Conservation (phyloP, 2,329 filamentous ascomycete genomes). For the Albifimbria verrucaria region DNA sequence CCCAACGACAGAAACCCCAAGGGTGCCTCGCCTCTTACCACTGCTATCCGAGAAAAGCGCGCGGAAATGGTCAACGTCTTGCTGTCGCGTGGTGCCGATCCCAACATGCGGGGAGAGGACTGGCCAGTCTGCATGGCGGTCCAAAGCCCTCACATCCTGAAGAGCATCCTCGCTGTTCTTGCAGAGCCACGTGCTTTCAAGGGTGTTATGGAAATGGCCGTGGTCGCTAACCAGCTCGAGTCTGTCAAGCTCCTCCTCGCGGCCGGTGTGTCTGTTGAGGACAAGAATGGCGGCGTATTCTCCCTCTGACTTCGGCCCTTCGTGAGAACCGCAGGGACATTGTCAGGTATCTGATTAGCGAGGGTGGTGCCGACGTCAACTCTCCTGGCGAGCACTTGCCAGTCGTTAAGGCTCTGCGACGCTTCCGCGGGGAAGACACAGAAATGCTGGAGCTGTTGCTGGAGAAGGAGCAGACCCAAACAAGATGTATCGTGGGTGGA, state of each 20-base stretch:
- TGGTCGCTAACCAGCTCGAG: slow-evolving; percentile 63
- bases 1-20: slow-evolving; percentile 57
- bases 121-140: slow-evolving; percentile 72
- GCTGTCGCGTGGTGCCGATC: slow-evolving; percentile 56
- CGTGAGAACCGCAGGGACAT: slow-evolving; percentile 61
- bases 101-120: slow-evolving; percentile 61
- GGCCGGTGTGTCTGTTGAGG: slow-evolving; percentile 65
- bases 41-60: slow-evolving; percentile 60
- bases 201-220: slow-evolving; percentile 65
- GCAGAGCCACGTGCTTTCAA: slow-evolving; percentile 59
- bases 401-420: slow-evolving; percentile 65
- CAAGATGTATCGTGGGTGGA: slow-evolving; percentile 64
- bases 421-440: slow-evolving; percentile 52
- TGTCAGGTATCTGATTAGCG: slow-evolving; percentile 57
- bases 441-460: slow-evolving; percentile 62
- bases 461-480: slow-evolving; percentile 63
- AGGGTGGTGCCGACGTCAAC: slow-evolving; percentile 62
- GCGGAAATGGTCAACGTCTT: slow-evolving; percentile 58
- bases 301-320: slow-evolving; percentile 64
- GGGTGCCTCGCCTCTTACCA: slow-evolving; percentile 61
- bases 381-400: slow-evolving; percentile 68
- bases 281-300: slow-evolving; percentile 71
- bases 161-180: slow-evolving; percentile 54
- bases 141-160: slow-evolving; percentile 55
- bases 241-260: slow-evolving; percentile 62